A percentile compares a stretch with the other conserved stretches of the same genome.
Evolutionary conservation across 2,329 filamentous ascomycete species (phyloP).

Genomic region (Neofusicoccum ribis): DNA sequence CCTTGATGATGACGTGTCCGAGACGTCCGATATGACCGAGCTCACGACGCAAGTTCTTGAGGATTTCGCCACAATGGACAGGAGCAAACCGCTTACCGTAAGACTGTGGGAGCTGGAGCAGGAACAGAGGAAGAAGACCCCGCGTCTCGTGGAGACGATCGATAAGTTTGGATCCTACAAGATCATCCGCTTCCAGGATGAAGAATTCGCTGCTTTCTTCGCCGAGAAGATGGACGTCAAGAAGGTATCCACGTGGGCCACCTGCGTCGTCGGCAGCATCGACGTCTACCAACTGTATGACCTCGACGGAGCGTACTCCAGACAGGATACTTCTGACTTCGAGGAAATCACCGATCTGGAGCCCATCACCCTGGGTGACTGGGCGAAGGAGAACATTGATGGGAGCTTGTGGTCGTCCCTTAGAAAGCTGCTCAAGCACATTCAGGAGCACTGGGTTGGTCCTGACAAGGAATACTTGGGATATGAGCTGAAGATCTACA

Average conservation of each 20-base stretch:
- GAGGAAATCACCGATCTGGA: too few species aligned
- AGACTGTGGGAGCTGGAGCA: too few species aligned
- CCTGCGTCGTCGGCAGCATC: background rate
- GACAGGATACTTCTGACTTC: too few species aligned
- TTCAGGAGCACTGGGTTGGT: background rate
- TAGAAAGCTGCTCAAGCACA: background rate
- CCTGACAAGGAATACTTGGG: background rate
- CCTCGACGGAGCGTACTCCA: too few species aligned
- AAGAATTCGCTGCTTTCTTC: background rate
- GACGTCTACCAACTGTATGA: background rate
- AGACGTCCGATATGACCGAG: too few species aligned
- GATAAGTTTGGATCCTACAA: background rate
- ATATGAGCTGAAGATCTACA: background rate
- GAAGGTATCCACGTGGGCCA: background rate
- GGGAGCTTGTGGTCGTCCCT: background rate
- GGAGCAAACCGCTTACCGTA: too few species aligned
- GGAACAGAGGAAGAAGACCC: background rate
- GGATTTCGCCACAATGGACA: too few species aligned
- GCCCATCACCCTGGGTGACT: background rate
- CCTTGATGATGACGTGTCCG: too few species aligned
- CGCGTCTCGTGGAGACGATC: background rate
- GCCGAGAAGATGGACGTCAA: background rate
- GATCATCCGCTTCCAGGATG: background rate
- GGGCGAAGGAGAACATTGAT: background rate
- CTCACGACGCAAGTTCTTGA: too few species aligned